A percentile compares a stretch with the other conserved stretches of the same genome.
Evolutionary conservation across 106 monocot species (phyloP).

Genomic region (Dendrobium officinale): DNA sequence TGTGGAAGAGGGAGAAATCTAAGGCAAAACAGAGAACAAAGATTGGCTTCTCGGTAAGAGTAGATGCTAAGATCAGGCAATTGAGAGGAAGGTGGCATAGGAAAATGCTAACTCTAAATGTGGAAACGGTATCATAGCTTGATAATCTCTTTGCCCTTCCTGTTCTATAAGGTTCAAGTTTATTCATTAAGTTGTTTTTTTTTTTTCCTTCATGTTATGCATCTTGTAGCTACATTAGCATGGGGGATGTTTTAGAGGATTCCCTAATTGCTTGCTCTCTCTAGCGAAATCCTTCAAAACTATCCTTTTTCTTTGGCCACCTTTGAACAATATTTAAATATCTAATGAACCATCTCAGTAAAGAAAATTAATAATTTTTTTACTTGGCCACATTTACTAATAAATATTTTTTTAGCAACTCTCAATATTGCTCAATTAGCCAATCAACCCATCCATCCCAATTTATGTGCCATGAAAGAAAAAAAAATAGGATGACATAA

Average conservation of each 20-base stretch:
- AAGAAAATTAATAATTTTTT: too few relatives aligned
- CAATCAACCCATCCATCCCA: too few relatives aligned
- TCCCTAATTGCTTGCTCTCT: too few relatives aligned
- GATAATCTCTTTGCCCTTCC: not conserved
- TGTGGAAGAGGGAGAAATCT: conserved; percentile 61
- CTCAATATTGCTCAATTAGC: too few relatives aligned
- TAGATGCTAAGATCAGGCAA: conserved; percentile 61
- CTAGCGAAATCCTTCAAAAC: too few relatives aligned
- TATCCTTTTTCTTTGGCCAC: too few relatives aligned
- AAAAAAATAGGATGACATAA: too few relatives aligned
- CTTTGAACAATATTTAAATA: too few relatives aligned
- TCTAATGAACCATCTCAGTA: too few relatives aligned
- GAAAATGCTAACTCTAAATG: conserved; percentile 17
- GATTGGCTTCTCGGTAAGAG: conserved; percentile 55
- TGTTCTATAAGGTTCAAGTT: not conserved
- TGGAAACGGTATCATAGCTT: conserved; percentile 21
- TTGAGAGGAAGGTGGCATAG: conserved; percentile 34
- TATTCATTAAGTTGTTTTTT: not conserved
- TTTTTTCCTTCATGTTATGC: not conserved
- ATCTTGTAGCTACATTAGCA: not conserved
- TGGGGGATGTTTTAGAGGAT: not conserved
- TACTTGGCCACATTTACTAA: too few relatives aligned
- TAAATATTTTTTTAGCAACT: too few relatives aligned
- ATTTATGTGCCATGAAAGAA: too few relatives aligned
- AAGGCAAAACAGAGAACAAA: conserved; percentile 58